Base-by-base conservation (phyloP, 305 asterid species). In the Stenogyne calaminthoides region DNA sequence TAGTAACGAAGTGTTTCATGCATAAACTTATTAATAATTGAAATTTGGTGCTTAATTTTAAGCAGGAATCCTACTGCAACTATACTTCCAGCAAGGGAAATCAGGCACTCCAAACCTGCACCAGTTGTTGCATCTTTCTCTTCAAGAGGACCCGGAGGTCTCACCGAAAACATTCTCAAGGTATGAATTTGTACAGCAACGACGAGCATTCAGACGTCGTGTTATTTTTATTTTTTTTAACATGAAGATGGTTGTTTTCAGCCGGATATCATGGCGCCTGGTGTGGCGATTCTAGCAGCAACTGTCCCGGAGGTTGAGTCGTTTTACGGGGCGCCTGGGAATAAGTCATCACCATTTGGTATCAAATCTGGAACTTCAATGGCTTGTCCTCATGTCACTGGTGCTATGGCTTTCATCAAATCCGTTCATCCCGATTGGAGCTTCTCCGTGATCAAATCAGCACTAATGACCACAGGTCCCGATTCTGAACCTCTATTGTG, bases 181-280 rank as follows among this genome's bases (percentile, higher is more conserved):
- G 96, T 74, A 12, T 18, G 16, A n/a, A 0, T 44, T 46, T 36
- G n/a, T 3, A 3, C 19, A 60, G 18, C 25, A n/a, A 14, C 5
- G n/a, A n/a, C 25, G 11, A 36, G 8, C 37, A 20, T 3, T 19
- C 6, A 63, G 12, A 36, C 1, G 4, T 63, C 15, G 0, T 16
- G 18, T 16, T 65, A 25, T 25, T 25, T 25, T 25, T 25, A 1
- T 37, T 7, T 56, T n/a, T 61, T 3, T 44, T 25, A 42, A 19
- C 3, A 7, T 49, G 22, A 15, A n/a, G 16, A 44, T 11, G n/a
- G 56, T 49, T 49, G 22, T 15, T 64, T 82, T 64, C 85, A 89
- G 94, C 97, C 95, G 3, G 97, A 90, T 65, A 83, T 90, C 36
- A 84, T 76, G 81, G 93, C 97, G 40, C 96, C 95, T 3, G 95